These are phyloP conservation scores for Colletotrichum horii DNA, from an alignment of 2,329 filamentous ascomycete genomes.

Conservation along the genomic window DNA sequence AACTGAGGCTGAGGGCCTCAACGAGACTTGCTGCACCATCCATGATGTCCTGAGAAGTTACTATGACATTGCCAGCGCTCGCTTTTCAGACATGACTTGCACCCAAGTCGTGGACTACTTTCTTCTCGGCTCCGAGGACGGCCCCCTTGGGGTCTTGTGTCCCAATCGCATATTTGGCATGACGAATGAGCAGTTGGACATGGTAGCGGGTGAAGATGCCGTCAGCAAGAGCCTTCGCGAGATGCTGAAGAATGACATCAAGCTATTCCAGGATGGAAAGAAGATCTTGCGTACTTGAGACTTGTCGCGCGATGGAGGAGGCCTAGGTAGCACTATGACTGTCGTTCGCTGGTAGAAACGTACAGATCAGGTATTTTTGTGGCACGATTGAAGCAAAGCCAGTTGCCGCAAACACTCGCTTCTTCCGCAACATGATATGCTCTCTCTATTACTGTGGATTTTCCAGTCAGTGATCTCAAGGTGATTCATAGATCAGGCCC, in stretches of 20 bases:
- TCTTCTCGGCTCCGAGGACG: conserved; percentile 53
- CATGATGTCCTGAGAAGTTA: no score
- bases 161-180: conserved; percentile 55
- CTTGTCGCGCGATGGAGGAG: neutral
- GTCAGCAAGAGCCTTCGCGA: conserved; percentile 43
- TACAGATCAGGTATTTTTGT: no score
- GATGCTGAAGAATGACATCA: conserved; percentile 49
- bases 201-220: conserved; percentile 64
- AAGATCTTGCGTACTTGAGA: conserved; percentile 8
- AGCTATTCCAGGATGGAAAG: conserved; percentile 45
- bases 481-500: neutral
- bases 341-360: no score
- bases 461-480: no score
- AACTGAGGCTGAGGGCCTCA: conserved; percentile 42
- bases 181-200: conserved; percentile 51
- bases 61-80: conserved; percentile 43
- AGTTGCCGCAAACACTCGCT: no score
- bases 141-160: conserved; percentile 58
- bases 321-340: no score
- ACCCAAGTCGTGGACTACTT: conserved; percentile 61
- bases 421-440: no score
- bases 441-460: no score
- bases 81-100: conserved; percentile 68
- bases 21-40: no score
- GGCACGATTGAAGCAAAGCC: no score